These are phyloP conservation scores for Ascochyta koolunga DNA, from an alignment of 2,329 filamentous ascomycete genomes.

Conservation along the genomic window DNA sequence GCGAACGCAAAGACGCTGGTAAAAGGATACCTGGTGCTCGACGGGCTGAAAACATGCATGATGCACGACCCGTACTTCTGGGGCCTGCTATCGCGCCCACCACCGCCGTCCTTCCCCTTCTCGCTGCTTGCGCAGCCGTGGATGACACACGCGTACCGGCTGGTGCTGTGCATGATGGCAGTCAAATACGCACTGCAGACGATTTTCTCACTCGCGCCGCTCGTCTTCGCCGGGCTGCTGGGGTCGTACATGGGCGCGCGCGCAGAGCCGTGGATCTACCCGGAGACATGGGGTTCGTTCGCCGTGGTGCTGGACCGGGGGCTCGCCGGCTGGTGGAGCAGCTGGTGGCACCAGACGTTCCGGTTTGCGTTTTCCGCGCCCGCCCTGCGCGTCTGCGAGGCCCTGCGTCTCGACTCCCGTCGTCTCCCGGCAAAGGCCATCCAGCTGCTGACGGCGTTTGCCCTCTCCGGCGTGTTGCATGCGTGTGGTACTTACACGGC, in stretches of 20 bases:
- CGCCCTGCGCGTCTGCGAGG: conserved; percentile 53
- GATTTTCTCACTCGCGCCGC: conserved; percentile 65
- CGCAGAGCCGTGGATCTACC: conserved; percentile 66
- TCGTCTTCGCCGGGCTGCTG: conserved; percentile 65
- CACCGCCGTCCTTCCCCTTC: conserved; percentile 54
- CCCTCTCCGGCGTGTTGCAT: conserved; percentile 72
- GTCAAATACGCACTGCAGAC: conserved; percentile 67
- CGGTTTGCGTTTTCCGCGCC: conserved; percentile 73
- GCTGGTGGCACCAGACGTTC: conserved; percentile 92
- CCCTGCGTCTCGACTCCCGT: conserved; percentile 35
- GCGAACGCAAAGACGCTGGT: conserved; percentile 52
- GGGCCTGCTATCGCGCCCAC: conserved; percentile 54
- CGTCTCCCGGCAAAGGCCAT: conserved; percentile 48
- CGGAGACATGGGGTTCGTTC: conserved; percentile 62
- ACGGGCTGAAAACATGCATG: conserved; percentile 71
- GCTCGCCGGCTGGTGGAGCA: conserved; percentile 80
- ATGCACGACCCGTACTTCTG: conserved; percentile 81
- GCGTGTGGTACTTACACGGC: conserved; percentile 71
- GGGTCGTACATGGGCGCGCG: conserved; percentile 66
- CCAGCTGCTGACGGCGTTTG: conserved; percentile 64
- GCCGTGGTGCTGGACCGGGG: conserved; percentile 68
- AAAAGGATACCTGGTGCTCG: conserved; percentile 69
- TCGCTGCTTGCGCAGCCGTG: conserved; percentile 49
- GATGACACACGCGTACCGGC: conserved; percentile 62
- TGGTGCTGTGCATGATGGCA: conserved; percentile 60